Conservation (phyloP, 2,329 filamentous ascomycete species). For the Dactylella cylindrospora region DNA sequence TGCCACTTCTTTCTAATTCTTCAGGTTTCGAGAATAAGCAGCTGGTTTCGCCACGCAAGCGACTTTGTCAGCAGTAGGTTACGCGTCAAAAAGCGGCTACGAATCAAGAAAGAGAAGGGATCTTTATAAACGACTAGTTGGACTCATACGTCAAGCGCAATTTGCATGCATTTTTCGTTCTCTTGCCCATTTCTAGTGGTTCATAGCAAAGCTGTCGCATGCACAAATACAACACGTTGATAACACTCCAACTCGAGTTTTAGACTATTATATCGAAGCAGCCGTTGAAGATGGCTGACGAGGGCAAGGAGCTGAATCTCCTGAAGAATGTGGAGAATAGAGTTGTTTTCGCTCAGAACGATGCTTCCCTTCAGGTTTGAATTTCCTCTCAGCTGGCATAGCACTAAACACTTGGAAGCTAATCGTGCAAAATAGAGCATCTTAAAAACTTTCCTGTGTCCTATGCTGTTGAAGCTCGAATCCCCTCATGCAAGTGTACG, state of each 20-base stretch:
- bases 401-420: neutral
- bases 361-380: slow-evolving; percentile 67
- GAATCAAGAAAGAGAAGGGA: too few species aligned
- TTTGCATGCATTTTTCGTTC: too few species aligned
- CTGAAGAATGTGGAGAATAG: slow-evolving; percentile 82
- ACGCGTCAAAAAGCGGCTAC: slow-evolving; percentile 42
- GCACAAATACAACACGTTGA: too few species aligned
- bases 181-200: too few species aligned
- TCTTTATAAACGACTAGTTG: too few species aligned
- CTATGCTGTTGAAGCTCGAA: slow-evolving; percentile 79
- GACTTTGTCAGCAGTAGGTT: slow-evolving; percentile 41
- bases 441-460: slow-evolving; percentile 75
- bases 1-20: too few species aligned
- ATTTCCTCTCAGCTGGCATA: neutral
- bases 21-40: too few species aligned
- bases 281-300: slow-evolving; percentile 52
- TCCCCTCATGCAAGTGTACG: slow-evolving; percentile 79
- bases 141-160: too few species aligned
- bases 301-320: slow-evolving; percentile 75
- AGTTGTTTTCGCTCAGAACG: slow-evolving; percentile 79
- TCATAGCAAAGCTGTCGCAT: too few species aligned
- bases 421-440: slow-evolving; percentile 57
- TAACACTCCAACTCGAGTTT: too few species aligned
- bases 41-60: slow-evolving; percentile 42
- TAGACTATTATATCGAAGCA: too few species aligned